Evolutionary conservation across 805 yeast species (phyloP), one percentile per base, ranked within the genome.

Genomic region (Isabelozyma pseudorhagii): DNA sequence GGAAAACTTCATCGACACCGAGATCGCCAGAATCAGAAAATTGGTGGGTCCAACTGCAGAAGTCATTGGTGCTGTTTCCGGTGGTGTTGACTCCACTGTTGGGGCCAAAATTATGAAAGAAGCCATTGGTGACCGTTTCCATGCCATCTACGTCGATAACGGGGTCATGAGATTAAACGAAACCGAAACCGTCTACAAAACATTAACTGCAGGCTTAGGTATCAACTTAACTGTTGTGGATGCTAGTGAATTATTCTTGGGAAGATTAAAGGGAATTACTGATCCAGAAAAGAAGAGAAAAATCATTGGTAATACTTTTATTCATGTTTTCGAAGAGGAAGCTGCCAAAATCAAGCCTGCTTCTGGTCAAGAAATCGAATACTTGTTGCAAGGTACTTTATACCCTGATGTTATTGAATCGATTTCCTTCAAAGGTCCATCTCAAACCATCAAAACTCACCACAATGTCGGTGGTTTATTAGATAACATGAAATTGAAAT

Each of bases 251-350:
- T 87, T 87, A 75, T 94, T 94, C 73, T 80, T 94, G 67, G 81
- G 75, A 61, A 85, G 89, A 66, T 83, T 94, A 62, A 84, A 86
- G 75, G 98, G 97, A 59, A 89, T 94, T 59, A 89, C 97, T 54
- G 99, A 94, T 69, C 99, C 99, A 50, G 99, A 94, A 79, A 89
- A 89, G 85, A 94, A 94, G 84, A 87, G 99, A 77, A 94, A 94
- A 79, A 89, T 94, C 73, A 94, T 94, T 67, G 99, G 99, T 69
- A 88, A 94, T 80, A 94, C 97, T 51, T 94, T 94, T 64, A 94
- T 94, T 64, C 94, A 90, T 64, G 97, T 94, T 46, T 94, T 94
- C 63, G 99, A 94, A 81, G 89, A 89, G 61, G 97, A 88, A 75
- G 97, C 98, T 53, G 92, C 87, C 60, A 82, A 84, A 67, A 92